phyloP scores from a whole-genome alignment of 768 basidiomycete genomes.

The Pleurotus sapidus region DNA sequence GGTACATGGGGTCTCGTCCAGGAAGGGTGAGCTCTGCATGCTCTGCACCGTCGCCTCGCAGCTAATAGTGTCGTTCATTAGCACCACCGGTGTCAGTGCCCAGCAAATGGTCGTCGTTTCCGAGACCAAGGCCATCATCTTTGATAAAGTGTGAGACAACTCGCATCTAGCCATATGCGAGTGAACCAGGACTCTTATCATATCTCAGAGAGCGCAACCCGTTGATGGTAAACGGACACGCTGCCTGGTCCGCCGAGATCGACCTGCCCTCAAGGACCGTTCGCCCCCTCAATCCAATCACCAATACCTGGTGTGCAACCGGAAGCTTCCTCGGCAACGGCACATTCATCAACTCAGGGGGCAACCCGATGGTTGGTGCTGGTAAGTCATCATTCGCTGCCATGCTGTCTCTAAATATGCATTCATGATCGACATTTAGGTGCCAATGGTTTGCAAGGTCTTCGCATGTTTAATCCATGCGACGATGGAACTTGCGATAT shows the following conservation, averaged over 20 bases:
- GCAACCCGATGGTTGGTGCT: slow-evolving; percentile 11
- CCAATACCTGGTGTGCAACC: slow-evolving; percentile 43
- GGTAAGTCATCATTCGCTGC: background rate
- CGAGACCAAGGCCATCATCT: slow-evolving; percentile 20
- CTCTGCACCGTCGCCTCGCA: background rate
- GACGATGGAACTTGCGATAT: slow-evolving; percentile 29
- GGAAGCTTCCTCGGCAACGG: slow-evolving; percentile 40
- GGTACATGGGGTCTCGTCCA: slow-evolving; percentile 10
- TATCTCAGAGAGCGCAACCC: slow-evolving; percentile 29
- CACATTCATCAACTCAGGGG: slow-evolving; percentile 28
- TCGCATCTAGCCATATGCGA: background rate
- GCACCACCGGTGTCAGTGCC: slow-evolving; percentile 20
- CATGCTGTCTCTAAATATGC: background rate
- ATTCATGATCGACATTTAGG: slow-evolving; percentile 8
- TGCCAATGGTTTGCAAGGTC: slow-evolving; percentile 28
- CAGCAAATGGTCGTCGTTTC: slow-evolving; percentile 18
- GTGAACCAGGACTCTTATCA: background rate
- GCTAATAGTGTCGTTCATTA: background rate
- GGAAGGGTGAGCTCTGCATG: slow-evolving; percentile 7
- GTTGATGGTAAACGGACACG: slow-evolving; percentile 35
- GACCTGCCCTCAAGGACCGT: slow-evolving; percentile 36
- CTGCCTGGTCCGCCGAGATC: slow-evolving; percentile 44
- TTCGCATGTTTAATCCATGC: slow-evolving; percentile 38
- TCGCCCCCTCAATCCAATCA: slow-evolving; percentile 28
- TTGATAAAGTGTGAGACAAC: slow-evolving; percentile 18